These are phyloP conservation scores for Sphagnum magellanicum DNA, from an alignment of 228 moss, liverwort and hornwort genomes.

Conservation along the genomic window DNA sequence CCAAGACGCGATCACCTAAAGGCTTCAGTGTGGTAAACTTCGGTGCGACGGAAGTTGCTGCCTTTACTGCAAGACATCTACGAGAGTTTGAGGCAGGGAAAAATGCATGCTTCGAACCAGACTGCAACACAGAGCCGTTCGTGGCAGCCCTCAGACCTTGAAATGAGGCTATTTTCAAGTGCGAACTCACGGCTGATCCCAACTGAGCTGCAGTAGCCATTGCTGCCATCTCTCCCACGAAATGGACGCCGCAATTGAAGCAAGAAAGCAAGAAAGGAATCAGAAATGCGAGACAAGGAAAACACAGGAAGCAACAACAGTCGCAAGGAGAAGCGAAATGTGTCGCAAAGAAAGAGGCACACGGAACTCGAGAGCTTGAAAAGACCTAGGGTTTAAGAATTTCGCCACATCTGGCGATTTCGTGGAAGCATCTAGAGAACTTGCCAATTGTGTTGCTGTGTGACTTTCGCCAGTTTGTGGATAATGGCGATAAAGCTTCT, in stretches of 20 bases:
- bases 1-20: slow-evolving; percentile 80
- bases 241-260: background rate
- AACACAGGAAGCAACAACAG: too few species aligned
- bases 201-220: background rate
- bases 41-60: slow-evolving; percentile 72
- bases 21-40: slow-evolving; percentile 90
- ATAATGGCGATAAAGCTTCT: too few species aligned
- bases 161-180: background rate
- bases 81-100: slow-evolving; percentile 13
- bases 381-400: too few species aligned
- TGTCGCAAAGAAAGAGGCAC: too few species aligned
- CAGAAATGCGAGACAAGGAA: too few species aligned
- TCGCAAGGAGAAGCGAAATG: too few species aligned
- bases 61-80: slow-evolving; percentile 33
- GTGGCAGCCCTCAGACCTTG: background rate
- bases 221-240: background rate
- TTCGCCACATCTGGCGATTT: too few species aligned
- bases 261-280: too few species aligned
- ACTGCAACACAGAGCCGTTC: slow-evolving; percentile 2
- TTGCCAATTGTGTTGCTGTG: too few species aligned
- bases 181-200: background rate
- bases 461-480: too few species aligned
- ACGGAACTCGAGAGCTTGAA: too few species aligned
- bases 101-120: slow-evolving; percentile 24
- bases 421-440: too few species aligned